Conservation (phyloP, 441 rosid genomes). For the Monsonia emarginata region DNA sequence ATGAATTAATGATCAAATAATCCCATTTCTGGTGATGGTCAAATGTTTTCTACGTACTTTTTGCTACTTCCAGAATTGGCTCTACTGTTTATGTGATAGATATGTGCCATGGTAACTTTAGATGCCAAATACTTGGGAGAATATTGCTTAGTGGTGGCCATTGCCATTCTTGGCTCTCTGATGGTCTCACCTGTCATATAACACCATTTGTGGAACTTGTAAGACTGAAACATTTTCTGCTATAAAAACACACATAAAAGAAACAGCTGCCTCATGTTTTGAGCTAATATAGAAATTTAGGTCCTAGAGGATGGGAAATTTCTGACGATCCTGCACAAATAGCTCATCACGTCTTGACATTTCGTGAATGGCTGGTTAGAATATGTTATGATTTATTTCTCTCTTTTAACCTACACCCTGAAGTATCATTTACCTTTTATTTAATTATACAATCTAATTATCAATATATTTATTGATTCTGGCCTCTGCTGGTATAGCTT, state of each 20-base stretch:
- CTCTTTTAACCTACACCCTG: not conserved
- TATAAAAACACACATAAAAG: not conserved
- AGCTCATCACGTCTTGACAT: not conserved
- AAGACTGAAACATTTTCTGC: not conserved
- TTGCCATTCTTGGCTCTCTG: not conserved
- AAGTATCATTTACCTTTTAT: not conserved
- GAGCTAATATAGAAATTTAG: not conserved
- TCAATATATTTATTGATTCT: not conserved
- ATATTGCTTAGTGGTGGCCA: not conserved
- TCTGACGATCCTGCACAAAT: not conserved
- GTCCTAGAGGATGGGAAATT: not conserved
- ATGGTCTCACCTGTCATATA: not conserved
- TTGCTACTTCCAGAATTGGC: constrained; percentile 6
- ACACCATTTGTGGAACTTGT: not conserved
- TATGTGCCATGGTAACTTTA: not conserved
- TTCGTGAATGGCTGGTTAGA: not conserved
- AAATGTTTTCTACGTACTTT: constrained; percentile 1
- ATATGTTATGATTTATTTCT: not conserved
- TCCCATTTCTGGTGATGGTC: not conserved
- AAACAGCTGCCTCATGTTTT: not conserved
- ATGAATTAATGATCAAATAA: not conserved
- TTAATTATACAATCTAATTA: not conserved
- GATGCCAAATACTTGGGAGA: not conserved
- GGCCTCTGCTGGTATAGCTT: not conserved
- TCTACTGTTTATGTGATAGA: not conserved